A percentile compares a stretch with the other conserved stretches of the same genome.
These are phyloP conservation scores for Huiozyma sinensis DNA, from an alignment of 805 yeast genomes.

Conservation along the genomic window DNA sequence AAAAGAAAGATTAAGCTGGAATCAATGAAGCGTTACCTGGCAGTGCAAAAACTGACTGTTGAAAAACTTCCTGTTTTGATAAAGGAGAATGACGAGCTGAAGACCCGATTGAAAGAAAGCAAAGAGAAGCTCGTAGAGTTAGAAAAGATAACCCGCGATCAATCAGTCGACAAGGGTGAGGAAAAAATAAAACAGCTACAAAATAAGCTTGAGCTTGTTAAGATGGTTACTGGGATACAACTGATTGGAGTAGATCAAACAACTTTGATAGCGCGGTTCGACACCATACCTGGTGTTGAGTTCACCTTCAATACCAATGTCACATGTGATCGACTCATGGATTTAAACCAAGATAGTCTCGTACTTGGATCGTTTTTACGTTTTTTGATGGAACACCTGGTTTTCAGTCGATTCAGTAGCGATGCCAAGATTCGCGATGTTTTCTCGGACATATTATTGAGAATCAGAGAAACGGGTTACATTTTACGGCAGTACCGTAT, in stretches of 20 bases:
- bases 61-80: constrained; percentile 2
- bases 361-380: no score
- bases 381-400: no score
- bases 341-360: no score
- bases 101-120: neutral
- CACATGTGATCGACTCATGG: neutral
- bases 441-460: neutral
- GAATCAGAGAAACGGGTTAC: neutral
- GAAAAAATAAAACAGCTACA: neutral
- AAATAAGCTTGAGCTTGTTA: neutral
- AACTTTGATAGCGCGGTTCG: neutral
- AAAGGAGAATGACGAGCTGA: constrained; percentile 1
- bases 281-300: neutral
- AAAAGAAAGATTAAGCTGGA: constrained; percentile 11
- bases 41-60: constrained; percentile 5
- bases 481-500: neutral
- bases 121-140: neutral
- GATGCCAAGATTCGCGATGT: neutral
- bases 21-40: constrained; percentile 10
- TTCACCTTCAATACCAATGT: neutral
- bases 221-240: neutral
- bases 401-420: no score
- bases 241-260: neutral
- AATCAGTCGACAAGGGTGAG: neutral
- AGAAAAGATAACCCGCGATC: neutral